phyloP scores from a whole-genome alignment of 805 yeast species.

The Lipomyces mesembrius region DNA sequence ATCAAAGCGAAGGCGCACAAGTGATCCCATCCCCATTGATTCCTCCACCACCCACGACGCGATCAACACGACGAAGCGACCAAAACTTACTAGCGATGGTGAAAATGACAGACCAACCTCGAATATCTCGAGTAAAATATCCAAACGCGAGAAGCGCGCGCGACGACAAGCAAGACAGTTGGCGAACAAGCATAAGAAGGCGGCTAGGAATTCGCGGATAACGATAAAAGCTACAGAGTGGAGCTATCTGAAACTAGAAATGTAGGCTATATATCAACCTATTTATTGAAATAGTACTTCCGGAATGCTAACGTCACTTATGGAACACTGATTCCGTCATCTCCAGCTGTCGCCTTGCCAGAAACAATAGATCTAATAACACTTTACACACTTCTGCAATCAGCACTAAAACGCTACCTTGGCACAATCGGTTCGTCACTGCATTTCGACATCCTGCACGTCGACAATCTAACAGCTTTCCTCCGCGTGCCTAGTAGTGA shows the following conservation, averaged over 20 bases:
- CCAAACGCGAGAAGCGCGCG: conserved; percentile 8
- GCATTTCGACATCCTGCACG: conserved; percentile 21
- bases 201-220: conserved; percentile 2
- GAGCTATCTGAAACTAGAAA: conserved; percentile 16
- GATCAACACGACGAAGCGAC: background rate
- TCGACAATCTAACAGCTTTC: background rate
- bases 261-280: conserved; percentile 9
- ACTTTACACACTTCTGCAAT: conserved; percentile 15
- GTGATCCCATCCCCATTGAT: background rate
- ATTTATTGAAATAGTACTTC: background rate
- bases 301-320: background rate
- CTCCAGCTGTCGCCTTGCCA: background rate
- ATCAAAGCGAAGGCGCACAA: background rate
- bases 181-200: background rate
- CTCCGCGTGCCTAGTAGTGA: conserved; percentile 25
- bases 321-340: conserved; percentile 5
- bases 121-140: background rate
- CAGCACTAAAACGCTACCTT: conserved; percentile 21
- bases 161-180: background rate
- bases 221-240: conserved; percentile 21
- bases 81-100: background rate
- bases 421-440: conserved; percentile 29
- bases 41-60: background rate
- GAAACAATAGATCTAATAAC: conserved; percentile 19
- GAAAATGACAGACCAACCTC: background rate